Evolutionary conservation across 1,284 basidiomycete species (phyloP).

Genomic region (Melampsora larici-populina): DNA sequence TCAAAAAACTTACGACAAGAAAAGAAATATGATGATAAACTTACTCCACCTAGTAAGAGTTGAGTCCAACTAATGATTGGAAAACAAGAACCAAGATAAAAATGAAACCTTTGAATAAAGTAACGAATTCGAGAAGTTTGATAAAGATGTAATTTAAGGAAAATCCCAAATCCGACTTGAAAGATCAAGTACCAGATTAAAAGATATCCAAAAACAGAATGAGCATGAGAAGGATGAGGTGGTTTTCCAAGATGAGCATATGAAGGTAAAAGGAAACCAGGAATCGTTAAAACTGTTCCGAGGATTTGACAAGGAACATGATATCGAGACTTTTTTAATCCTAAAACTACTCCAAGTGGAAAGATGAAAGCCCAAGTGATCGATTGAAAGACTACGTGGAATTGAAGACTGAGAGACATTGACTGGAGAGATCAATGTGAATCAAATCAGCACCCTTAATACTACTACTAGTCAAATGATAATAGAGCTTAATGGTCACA

Average conservation of each 20-base stretch:
- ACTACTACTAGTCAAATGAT: too few relatives aligned
- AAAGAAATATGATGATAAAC: conserved; percentile 53
- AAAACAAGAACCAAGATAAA: conserved; percentile 76
- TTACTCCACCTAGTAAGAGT: conserved; percentile 59
- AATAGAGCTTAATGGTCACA: too few relatives aligned
- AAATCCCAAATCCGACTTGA: conserved; percentile 75
- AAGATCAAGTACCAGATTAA: conserved; percentile 51
- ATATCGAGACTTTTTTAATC: conserved; percentile 50
- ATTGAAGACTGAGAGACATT: not conserved
- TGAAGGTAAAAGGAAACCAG: conserved; percentile 51
- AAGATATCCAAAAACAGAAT: conserved; percentile 50
- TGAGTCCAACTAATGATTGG: conserved; percentile 71
- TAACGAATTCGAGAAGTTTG: conserved; percentile 69
- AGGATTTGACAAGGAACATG: conserved; percentile 50
- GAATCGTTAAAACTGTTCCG: conserved; percentile 48
- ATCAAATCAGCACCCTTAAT: not conserved
- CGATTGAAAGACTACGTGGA: conserved; percentile 15
- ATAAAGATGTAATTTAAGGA: conserved; percentile 87
- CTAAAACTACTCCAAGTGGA: conserved; percentile 51
- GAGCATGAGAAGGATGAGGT: conserved; percentile 51
- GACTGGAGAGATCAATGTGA: not conserved
- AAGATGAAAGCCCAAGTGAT: conserved; percentile 19
- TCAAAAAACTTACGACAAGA: not conserved
- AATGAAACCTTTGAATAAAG: conserved; percentile 70
- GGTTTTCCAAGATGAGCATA: conserved; percentile 47